These are phyloP conservation scores for Nannochloropsis salina DNA, from an alignment of 108 stramenopile genomes.

Conservation along the genomic window DNA sequence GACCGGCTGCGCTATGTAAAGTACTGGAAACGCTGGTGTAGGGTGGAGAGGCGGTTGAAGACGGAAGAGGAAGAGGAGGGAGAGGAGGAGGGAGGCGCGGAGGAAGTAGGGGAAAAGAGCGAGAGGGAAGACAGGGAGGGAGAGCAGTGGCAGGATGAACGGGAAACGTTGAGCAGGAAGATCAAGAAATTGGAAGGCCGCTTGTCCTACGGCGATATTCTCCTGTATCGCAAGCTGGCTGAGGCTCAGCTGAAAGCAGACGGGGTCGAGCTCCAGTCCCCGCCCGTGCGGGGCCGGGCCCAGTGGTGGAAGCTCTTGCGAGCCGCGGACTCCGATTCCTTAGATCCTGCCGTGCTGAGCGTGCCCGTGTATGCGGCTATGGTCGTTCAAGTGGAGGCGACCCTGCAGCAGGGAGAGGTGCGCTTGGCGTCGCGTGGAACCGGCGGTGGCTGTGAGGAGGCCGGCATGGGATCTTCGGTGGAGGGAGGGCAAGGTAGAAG, in stretches of 20 bases:
- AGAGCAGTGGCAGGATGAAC: neutral
- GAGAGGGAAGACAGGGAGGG: neutral
- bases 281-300: neutral
- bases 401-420: neutral
- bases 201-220: neutral
- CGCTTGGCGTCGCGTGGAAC: neutral
- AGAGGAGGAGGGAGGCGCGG: neutral
- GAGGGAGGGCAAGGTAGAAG: neutral
- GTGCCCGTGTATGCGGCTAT: neutral
- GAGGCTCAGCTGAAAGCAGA: neutral
- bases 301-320: neutral
- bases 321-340: neutral
- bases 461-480: neutral
- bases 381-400: neutral
- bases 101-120: neutral
- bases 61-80: neutral
- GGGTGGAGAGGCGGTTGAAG: neutral
- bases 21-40: neutral
- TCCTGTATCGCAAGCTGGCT: neutral
- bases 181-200: neutral
- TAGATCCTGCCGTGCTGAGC: neutral
- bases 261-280: neutral
- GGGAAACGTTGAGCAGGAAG: neutral
- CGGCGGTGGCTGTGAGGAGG: neutral
- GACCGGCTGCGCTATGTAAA: neutral